Evolutionary conservation across 352 stramenopile species (phyloP), one percentile per base, ranked within the genome.

Genomic region (Globisporangium rhizosaccharum): DNA sequence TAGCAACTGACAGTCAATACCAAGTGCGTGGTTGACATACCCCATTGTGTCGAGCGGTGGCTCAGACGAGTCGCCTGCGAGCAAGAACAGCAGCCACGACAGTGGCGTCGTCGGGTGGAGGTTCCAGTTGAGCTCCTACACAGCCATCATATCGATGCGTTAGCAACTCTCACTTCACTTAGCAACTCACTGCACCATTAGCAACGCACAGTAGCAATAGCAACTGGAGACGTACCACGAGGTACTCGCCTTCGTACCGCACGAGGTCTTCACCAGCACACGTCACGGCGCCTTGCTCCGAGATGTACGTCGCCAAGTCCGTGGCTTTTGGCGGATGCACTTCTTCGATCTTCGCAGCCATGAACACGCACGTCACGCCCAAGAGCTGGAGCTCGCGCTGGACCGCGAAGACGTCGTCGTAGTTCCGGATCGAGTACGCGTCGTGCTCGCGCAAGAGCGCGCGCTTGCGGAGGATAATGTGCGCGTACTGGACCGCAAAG

Each of bases 261-360:
- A 85, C 71, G 48, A 92, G 63, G 50, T 89, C 79, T 30, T 89
- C 73, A 0, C 60, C 59, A 18, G 74, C 66, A 56, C 79, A 65
- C 44, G 70, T 65, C 15, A 79, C 67, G 10, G 55, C 69, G 14
- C 79, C 77, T 30, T 73, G 66, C 25, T 88, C 70, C 17, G 76
- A 73, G 52, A 88, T 67, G 63, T 75, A 90, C 25, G 72, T 65
- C 7, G 76, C 79, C n/a, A 92, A 67, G 30, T 92, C 82, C 6
- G 73, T 74, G 0, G 76, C 76, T 61, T 92, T 92, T 26, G 82
- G 82, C 23, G 82, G 82, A 46, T 90, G 79, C 14, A 92, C 80
- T 53, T 92, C 82, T 62, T 92, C 82, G 56, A 92, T 92, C 75
- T 92, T 92, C 50, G 79, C 79, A n/a, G 82, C 82, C 69, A 92